phyloP scores from a whole-genome alignment of 176 grass and related monocot genomes.

The Alopecurus myosuroides region DNA sequence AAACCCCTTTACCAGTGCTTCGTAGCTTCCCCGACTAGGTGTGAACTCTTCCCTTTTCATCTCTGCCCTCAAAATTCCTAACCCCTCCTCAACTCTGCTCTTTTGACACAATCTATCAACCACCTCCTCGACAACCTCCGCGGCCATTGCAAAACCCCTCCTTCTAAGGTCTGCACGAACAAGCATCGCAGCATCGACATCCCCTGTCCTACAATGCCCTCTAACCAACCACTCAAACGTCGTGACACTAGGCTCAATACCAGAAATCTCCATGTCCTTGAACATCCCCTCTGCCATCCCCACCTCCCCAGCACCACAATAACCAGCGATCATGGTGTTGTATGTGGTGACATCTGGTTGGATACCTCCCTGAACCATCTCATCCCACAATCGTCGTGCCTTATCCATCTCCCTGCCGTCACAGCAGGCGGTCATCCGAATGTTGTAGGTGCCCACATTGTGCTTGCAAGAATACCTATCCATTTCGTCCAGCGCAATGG shows the following conservation, averaged over 20 bases:
- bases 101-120: conserved; percentile 44
- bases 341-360: conserved; percentile 40
- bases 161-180: conserved; percentile 46
- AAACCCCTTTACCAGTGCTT: conserved; percentile 36
- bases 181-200: conserved; percentile 40
- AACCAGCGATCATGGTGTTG: conserved; percentile 54
- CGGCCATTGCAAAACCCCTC: conserved; percentile 42
- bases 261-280: conserved; percentile 40
- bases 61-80: conserved; percentile 50
- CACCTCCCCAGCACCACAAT: conserved; percentile 34
- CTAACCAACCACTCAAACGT: conserved; percentile 51
- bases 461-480: conserved; percentile 35
- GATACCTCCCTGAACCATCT: conserved; percentile 39
- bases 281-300: conserved; percentile 52
- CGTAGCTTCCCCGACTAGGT: conserved; percentile 33
- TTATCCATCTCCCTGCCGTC: conserved; percentile 21
- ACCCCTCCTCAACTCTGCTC: conserved; percentile 25
- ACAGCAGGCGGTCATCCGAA: conserved; percentile 35
- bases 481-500: conserved; percentile 34
- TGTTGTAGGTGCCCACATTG: conserved; percentile 43
- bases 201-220: conserved; percentile 41
- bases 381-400: conserved; percentile 32
- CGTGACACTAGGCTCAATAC: conserved; percentile 34
- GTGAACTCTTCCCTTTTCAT: conserved; percentile 54
- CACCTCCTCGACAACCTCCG: conserved; percentile 36